These are phyloP conservation scores for Sextonia rubra DNA, from an alignment of 164 flowering plant genomes.

Conservation along the genomic window DNA sequence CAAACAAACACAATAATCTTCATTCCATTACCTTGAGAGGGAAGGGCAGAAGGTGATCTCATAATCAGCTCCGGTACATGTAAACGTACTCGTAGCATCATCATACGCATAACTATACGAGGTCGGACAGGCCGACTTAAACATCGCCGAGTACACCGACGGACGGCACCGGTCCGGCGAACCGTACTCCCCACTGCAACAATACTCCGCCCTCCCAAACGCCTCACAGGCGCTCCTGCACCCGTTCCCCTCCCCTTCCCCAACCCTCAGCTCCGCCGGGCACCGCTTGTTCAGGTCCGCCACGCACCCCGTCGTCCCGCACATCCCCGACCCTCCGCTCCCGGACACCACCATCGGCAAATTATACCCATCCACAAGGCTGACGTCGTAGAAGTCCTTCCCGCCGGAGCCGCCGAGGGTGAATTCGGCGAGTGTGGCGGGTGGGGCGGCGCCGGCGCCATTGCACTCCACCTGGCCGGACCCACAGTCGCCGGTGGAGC, in stretches of 20 bases:
- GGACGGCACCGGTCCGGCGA: conserved; percentile 53
- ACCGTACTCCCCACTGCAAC: conserved; percentile 59
- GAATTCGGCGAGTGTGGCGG: conserved; percentile 90
- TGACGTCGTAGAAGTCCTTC: conserved; percentile 73
- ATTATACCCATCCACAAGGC: conserved; percentile 78
- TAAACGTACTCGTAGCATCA: conserved; percentile 65
- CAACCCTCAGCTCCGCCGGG: conserved; percentile 29
- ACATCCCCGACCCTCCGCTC: conserved; percentile 42
- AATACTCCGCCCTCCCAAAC: conserved; percentile 52
- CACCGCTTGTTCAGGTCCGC: conserved; percentile 49
- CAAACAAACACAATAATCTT: neutral
- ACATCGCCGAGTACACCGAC: conserved; percentile 51
- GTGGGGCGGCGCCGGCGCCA: conserved; percentile 75
- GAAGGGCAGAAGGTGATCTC: conserved; percentile 64
- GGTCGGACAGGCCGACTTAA: conserved; percentile 56
- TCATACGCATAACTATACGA: conserved; percentile 72
- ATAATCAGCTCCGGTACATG: conserved; percentile 60
- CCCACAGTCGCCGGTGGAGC: conserved; percentile 81
- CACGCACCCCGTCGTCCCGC: conserved; percentile 51
- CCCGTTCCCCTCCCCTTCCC: conserved; percentile 41
- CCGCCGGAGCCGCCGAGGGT: conserved; percentile 54
- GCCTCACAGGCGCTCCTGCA: conserved; percentile 80
- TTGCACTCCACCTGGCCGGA: conserved; percentile 66
- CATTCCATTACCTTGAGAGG: conserved; percentile 25
- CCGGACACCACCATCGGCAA: conserved; percentile 53